Conservation (phyloP, 2,329 filamentous ascomycete species). For the Colletotrichum falcatum region DNA sequence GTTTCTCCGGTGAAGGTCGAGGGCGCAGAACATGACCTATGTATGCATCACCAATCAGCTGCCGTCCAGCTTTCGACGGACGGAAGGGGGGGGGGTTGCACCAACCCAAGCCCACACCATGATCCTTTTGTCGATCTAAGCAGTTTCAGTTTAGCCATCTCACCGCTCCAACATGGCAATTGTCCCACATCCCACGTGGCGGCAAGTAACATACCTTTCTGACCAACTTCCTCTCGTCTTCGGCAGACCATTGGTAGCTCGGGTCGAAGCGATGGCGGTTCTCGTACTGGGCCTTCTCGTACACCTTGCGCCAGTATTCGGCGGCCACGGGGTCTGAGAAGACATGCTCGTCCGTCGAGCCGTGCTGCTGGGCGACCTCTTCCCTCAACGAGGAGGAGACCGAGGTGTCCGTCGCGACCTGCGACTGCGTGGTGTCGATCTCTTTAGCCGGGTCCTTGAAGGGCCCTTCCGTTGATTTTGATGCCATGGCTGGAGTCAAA, state of each 20-base stretch:
- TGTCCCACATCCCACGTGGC: no score
- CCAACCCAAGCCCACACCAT: constrained; percentile 55
- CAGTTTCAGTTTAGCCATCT: constrained; percentile 33
- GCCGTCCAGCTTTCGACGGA: no score
- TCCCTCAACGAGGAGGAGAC: constrained; percentile 30
- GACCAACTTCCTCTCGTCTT: constrained; percentile 61
- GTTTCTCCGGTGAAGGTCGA: constrained; percentile 61
- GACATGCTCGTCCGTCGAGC: constrained; percentile 52
- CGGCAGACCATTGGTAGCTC: constrained; percentile 54
- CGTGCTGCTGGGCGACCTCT: constrained; percentile 43
- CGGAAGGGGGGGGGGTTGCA: neutral
- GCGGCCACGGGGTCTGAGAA: constrained; percentile 65
- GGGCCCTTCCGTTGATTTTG: constrained; percentile 11
- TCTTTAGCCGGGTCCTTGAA: constrained; percentile 33
- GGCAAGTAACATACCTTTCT: constrained; percentile 51
- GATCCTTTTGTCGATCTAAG: constrained; percentile 59
- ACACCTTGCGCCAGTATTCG: constrained; percentile 64
- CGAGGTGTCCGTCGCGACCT: constrained; percentile 27
- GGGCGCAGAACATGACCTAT: constrained; percentile 57
- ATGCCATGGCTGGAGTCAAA: constrained; percentile 23
- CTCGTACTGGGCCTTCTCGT: constrained; percentile 69
- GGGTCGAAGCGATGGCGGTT: constrained; percentile 72
- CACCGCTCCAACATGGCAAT: neutral
- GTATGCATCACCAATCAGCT: neutral
- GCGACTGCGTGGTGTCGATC: constrained; percentile 18